Evolutionary conservation across 2,329 filamentous ascomycete species (phyloP).

Genomic region (Didymosphaeria variabile): DNA sequence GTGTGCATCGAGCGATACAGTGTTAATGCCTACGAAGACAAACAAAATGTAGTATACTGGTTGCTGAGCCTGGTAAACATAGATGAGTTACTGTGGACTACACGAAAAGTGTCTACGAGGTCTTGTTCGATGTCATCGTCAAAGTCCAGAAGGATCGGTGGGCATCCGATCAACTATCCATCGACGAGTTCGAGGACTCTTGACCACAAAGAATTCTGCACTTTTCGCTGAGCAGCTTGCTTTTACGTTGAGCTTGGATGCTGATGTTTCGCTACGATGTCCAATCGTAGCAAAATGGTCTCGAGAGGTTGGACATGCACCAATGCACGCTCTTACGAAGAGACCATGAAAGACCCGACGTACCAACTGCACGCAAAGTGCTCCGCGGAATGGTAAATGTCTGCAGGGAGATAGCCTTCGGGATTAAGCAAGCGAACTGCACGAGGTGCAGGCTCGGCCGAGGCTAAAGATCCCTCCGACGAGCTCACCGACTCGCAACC

Average conservation of each 20-base stretch:
- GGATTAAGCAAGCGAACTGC: constrained; percentile 1
- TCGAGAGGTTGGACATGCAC: no score
- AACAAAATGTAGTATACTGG: not conserved
- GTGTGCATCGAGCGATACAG: not conserved
- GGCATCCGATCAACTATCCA: not conserved
- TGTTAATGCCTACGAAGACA: not conserved
- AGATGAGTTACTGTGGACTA: not conserved
- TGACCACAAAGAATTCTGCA: not conserved
- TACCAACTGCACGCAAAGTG: not conserved
- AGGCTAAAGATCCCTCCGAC: not conserved
- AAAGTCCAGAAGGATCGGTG: not conserved
- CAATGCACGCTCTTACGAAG: not conserved
- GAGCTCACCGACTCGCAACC: not conserved
- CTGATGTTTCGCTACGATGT: no score
- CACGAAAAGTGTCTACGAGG: not conserved
- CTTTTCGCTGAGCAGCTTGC: no score
- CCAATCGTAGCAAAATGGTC: no score
- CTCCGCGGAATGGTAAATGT: not conserved
- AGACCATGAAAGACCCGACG: not conserved
- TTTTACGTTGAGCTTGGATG: no score
- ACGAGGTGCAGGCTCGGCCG: constrained; percentile 7
- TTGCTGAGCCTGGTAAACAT: not conserved
- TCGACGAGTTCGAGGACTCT: not conserved
- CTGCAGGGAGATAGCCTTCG: not conserved
- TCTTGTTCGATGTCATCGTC: not conserved